Conservation (phyloP, 2,329 filamentous ascomycete genomes). For the Sporothrix curviconia region DNA sequence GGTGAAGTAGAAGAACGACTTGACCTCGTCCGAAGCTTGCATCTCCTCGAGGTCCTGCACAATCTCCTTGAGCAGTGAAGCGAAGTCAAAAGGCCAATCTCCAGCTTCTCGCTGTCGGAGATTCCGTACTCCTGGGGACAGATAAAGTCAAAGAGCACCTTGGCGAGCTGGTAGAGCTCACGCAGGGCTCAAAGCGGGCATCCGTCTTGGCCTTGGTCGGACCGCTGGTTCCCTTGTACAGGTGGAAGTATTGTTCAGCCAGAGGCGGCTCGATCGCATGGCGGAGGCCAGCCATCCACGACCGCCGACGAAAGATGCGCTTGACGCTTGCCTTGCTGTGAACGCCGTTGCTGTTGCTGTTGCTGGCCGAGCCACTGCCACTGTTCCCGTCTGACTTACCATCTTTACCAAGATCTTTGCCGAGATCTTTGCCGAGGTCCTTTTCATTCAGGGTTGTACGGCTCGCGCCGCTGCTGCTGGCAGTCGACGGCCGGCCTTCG, state of each 20-base stretch:
- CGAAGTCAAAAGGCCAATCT: constrained; percentile 91
- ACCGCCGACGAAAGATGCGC: constrained; percentile 54
- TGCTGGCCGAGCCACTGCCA: not conserved
- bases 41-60: constrained; percentile 95
- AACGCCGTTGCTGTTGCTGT: not conserved
- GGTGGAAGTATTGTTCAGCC: constrained; percentile 76
- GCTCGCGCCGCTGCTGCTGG: not conserved
- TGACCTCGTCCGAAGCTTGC: constrained; percentile 87
- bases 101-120: constrained; percentile 90
- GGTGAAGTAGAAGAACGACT: constrained; percentile 98
- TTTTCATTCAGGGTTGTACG: constrained; percentile 9
- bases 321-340: constrained; percentile 32
- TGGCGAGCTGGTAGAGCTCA: constrained; percentile 87
- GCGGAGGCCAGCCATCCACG: constrained; percentile 49
- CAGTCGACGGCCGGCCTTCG: constrained; percentile 3
- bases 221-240: constrained; percentile 66
- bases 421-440: constrained; percentile 25
- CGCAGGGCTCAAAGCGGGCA: constrained; percentile 79
- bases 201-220: constrained; percentile 75
- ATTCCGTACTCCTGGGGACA: constrained; percentile 98
- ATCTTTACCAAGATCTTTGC: constrained; percentile 22
- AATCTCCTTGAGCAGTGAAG: constrained; percentile 88
- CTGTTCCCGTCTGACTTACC: constrained; percentile 20
- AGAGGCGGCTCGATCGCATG: constrained; percentile 47
- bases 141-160: constrained; percentile 96